phyloP scores from a whole-genome alignment of 257 asterid species.

The Penstemon barbatus region DNA sequence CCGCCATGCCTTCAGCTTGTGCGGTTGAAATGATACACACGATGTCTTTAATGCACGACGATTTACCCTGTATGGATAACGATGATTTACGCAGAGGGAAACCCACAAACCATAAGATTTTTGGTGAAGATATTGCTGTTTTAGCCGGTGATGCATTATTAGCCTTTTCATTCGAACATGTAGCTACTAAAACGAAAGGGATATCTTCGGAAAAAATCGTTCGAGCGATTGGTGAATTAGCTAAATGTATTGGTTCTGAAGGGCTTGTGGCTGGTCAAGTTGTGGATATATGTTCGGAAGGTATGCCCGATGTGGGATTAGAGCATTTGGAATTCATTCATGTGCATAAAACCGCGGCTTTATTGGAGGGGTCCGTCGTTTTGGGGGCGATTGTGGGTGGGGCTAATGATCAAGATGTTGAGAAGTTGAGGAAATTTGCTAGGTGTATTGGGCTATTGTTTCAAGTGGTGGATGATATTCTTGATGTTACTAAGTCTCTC shows the following conservation, averaged over 20 bases:
- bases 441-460: slow-evolving; percentile 55
- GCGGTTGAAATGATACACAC: slow-evolving; percentile 73
- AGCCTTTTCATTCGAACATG: slow-evolving; percentile 50
- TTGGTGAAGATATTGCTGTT: slow-evolving; percentile 54
- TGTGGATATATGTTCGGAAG: slow-evolving; percentile 51
- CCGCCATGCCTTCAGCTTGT: slow-evolving; percentile 64
- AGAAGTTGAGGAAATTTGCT: slow-evolving; percentile 49
- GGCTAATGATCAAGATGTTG: slow-evolving; percentile 42
- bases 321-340: slow-evolving; percentile 58
- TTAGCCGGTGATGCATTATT: slow-evolving; percentile 61
- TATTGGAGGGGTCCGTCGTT: slow-evolving; percentile 58
- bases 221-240: slow-evolving; percentile 43
- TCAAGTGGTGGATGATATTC: slow-evolving; percentile 64
- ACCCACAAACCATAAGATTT: slow-evolving; percentile 59
- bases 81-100: slow-evolving; percentile 60
- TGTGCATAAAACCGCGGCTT: slow-evolving; percentile 59
- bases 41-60: slow-evolving; percentile 70
- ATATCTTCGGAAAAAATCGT: slow-evolving; percentile 36
- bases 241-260: slow-evolving; percentile 45
- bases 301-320: slow-evolving; percentile 43
- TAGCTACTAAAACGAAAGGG: slow-evolving; percentile 45
- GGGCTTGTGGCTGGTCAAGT: slow-evolving; percentile 61
- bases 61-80: slow-evolving; percentile 72
- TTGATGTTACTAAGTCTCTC: slow-evolving; percentile 59
- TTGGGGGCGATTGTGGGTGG: slow-evolving; percentile 64